phyloP scores from a whole-genome alignment of 2,329 filamentous ascomycete genomes.

The Cordyceps cicadae region DNA sequence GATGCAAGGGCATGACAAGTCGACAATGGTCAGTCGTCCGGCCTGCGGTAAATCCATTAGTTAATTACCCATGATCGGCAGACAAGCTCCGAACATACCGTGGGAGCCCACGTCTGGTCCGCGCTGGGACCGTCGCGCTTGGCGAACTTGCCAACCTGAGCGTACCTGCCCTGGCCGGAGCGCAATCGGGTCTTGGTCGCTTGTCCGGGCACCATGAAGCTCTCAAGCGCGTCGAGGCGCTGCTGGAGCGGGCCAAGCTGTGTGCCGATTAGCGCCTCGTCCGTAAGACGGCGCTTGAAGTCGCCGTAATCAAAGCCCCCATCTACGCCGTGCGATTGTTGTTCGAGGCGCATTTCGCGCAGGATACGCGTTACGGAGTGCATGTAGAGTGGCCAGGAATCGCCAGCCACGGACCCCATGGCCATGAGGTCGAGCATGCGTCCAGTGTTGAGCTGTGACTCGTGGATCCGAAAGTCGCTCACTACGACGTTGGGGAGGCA shows the following conservation, averaged over 20 bases:
- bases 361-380: constrained; percentile 48
- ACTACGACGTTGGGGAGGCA: constrained; percentile 37
- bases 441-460: constrained; percentile 46
- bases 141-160: not conserved
- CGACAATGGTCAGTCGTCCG: constrained; percentile 55
- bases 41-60: constrained; percentile 19
- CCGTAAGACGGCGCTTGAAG: constrained; percentile 30
- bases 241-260: constrained; percentile 50
- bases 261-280: constrained; percentile 19
- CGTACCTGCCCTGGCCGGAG: not conserved
- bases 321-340: constrained; percentile 25
- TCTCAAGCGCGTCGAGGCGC: constrained; percentile 55
- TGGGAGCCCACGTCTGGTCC: constrained; percentile 7
- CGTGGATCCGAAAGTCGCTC: constrained; percentile 41
- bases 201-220: constrained; percentile 40
- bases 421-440: constrained; percentile 55
- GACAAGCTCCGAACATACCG: not conserved
- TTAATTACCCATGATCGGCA: too few relatives aligned
- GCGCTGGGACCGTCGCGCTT: not conserved
- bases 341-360: constrained; percentile 42
- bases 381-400: constrained; percentile 47
- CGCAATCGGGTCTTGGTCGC: not conserved
- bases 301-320: constrained; percentile 39
- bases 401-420: constrained; percentile 27
- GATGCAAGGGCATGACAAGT: constrained; percentile 62